Evolutionary conservation across 2,329 filamentous ascomycete genomes (phyloP).

Genomic region (Pseudogymnoascus sp.): DNA sequence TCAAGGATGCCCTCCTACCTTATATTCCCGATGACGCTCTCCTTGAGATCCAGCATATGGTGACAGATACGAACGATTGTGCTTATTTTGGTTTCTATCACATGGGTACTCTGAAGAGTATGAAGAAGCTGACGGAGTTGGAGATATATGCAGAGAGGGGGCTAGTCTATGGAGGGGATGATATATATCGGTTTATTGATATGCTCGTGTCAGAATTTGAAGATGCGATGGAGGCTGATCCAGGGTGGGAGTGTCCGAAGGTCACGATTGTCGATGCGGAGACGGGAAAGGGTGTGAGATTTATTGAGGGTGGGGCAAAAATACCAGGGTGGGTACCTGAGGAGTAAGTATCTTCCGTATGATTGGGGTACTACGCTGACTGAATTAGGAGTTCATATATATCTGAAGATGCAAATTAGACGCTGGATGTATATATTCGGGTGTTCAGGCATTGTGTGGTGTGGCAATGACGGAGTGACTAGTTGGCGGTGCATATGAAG

Average conservation of each 20-base stretch:
- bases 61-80: slow-evolving; percentile 20
- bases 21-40: slow-evolving; percentile 18
- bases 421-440: background rate
- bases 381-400: background rate
- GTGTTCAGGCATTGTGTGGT: background rate
- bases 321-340: slow-evolving; percentile 17
- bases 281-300: slow-evolving; percentile 16
- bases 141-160: slow-evolving; percentile 16
- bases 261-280: slow-evolving; percentile 18
- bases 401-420: background rate
- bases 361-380: background rate
- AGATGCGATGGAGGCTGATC: slow-evolving; percentile 16
- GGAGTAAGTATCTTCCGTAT: slow-evolving; percentile 15
- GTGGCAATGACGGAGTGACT: background rate
- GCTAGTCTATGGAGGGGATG: slow-evolving; percentile 11
- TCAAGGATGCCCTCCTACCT: slow-evolving; percentile 18
- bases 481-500: background rate
- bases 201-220: slow-evolving; percentile 19
- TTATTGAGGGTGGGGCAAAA: slow-evolving; percentile 19
- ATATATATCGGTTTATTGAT: slow-evolving; percentile 11
- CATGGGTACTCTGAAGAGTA: slow-evolving; percentile 20
- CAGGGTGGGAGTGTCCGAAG: slow-evolving; percentile 22
- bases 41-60: slow-evolving; percentile 16
- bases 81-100: slow-evolving; percentile 24
- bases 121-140: slow-evolving; percentile 21